Percentiles rank a stretch among this genome's conserved stretches.
Evolutionary conservation across 495 filamentous ascomycete species (phyloP).

Genomic region (Symbiotaphrina buchneri): DNA sequence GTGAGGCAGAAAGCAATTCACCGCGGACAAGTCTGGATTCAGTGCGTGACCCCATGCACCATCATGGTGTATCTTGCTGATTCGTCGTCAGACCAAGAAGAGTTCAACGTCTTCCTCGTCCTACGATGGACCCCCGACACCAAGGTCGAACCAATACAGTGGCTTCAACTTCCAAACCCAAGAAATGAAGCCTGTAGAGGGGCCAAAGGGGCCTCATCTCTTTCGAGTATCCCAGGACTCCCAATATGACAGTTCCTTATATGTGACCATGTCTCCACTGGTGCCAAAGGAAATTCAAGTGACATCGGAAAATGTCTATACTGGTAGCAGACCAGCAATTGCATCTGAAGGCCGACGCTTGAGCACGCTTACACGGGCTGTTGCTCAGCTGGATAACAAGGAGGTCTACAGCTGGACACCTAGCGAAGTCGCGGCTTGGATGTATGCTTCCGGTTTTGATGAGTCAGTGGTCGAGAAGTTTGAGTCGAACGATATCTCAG

Average conservation of each 20-base stretch:
- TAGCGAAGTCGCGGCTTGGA: slow-evolving; percentile 58
- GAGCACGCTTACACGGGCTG: slow-evolving; percentile 15
- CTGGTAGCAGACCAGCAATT: too few relatives aligned
- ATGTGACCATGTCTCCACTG: slow-evolving; percentile 43
- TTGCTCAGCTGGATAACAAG: slow-evolving; percentile 28
- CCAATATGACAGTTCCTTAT: slow-evolving; percentile 29
- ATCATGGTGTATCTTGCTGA: not conserved
- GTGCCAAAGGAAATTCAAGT: slow-evolving; percentile 14
- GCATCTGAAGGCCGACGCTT: slow-evolving; percentile 10
- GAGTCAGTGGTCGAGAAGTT: slow-evolving; percentile 58
- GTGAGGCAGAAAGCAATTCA: slow-evolving; percentile 37
- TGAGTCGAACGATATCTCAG: slow-evolving; percentile 73
- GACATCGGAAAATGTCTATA: too few relatives aligned
- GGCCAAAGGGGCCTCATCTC: slow-evolving; percentile 72
- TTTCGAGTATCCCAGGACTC: slow-evolving; percentile 37
- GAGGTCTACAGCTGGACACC: slow-evolving; percentile 43
- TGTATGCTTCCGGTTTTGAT: slow-evolving; percentile 52
- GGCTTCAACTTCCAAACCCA: slow-evolving; percentile 23
- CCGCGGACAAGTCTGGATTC: slow-evolving; percentile 42
- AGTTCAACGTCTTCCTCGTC: slow-evolving; percentile 58
- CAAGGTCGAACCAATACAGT: slow-evolving; percentile 23
- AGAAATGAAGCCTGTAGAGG: slow-evolving; percentile 39
- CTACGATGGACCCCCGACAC: slow-evolving; percentile 52
- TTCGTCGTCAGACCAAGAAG: slow-evolving; percentile 13
- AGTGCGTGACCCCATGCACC: slow-evolving; percentile 18